Base-by-base conservation (phyloP, 345 rosid species). In the Heritiera fomes region DNA sequence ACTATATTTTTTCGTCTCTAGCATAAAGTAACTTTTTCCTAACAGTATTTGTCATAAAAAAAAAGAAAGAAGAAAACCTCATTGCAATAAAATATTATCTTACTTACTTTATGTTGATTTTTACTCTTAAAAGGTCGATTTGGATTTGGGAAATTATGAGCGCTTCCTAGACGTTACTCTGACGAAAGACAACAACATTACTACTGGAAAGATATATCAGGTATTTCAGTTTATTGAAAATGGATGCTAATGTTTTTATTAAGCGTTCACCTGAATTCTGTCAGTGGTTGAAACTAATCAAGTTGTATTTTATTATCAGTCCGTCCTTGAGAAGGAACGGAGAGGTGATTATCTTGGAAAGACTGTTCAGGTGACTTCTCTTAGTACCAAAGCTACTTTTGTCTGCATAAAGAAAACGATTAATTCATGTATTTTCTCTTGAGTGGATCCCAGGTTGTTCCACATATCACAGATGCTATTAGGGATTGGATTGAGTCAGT, bases 131-230 rank as follows among this genome's bases (percentile, higher is more conserved):
- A 80, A 95, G 99, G 99, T 95, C n/a, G 98, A 95, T 82, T 86
- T 95, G 75, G 99, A 95, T 86, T 87, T 95, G 91, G 99, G 99
- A 46, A 95, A 95, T 85, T 95, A 95, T 61, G 99, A 95, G 83
- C 89, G 99, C 18, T 95, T 95, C 87, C 89, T 95, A 28, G 99
- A 95, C 81, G 86, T 91, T 45, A 93, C 93, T 50, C 91, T 95
- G 28, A 95, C 99, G 7, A 95, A 83, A 83, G 91, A 95, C 63
- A 95, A 95, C 78, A 95, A 95, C 85, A 93, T 93, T 75, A 95
- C 99, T 72, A 95, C 97, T 12, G 99, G 99, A 38, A 95, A 95
- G 91, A 95, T 95, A 74, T 95, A 91, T 84, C 99, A 95, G 99
- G 99, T 93, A 79, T 68, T 81, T 77, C 74, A 76, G 50, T 70